A percentile compares a stretch with the other conserved stretches of the same genome.
Evolutionary conservation across 305 asterid species (phyloP).

Genomic region (Fraxinus paxiana): DNA sequence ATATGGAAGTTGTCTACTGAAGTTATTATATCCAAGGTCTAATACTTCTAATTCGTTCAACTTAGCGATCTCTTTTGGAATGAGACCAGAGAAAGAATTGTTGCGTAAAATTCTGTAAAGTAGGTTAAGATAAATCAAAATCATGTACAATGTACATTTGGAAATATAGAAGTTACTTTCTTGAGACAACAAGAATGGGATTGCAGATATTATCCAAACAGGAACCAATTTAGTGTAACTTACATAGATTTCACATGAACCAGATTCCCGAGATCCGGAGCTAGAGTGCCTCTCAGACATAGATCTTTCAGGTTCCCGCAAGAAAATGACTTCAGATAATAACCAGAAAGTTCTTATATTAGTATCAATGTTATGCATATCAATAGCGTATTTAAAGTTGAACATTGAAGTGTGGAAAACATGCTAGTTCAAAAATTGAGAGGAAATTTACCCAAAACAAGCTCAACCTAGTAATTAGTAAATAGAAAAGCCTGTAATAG

Average conservation of each 20-base stretch:
- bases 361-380: not conserved
- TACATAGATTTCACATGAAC: constrained; percentile 67
- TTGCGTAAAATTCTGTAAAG: constrained; percentile 63
- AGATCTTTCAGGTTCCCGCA: constrained; percentile 77
- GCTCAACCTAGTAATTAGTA: not conserved
- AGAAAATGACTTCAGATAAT: not conserved
- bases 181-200: not conserved
- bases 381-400: not conserved
- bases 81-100: constrained; percentile 67
- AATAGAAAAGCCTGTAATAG: not conserved
- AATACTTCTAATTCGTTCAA: constrained; percentile 59
- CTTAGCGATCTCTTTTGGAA: constrained; percentile 56
- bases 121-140: not conserved
- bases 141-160: not conserved
- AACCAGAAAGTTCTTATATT: not conserved
- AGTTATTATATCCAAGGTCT: constrained; percentile 72
- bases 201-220: not conserved
- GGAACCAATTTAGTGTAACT: constrained; percentile 26
- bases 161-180: not conserved
- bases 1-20: constrained; percentile 55
- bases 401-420: not conserved
- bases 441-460: not conserved
- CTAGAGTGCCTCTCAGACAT: constrained; percentile 61
- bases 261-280: constrained; percentile 61
- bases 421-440: not conserved